A percentile compares a stretch with the other conserved stretches of the same genome.
Conservation (phyloP, 352 stramenopile genomes). For the Phytophthora cactorum region DNA sequence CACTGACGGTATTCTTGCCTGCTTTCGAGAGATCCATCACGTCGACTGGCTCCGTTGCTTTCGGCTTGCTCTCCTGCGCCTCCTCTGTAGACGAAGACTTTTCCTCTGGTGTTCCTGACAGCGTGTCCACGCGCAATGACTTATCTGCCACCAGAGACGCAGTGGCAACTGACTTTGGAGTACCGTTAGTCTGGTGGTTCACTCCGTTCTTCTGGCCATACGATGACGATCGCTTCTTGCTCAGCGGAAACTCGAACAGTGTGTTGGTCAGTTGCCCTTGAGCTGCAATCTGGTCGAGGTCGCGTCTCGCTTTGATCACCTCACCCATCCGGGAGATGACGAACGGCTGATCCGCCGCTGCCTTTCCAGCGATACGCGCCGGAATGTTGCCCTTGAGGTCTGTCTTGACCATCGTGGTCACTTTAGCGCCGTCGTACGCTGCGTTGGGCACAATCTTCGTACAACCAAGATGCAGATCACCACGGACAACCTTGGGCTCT, state of each 20-base stretch:
- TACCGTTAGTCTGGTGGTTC: background rate
- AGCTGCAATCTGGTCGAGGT: conserved; percentile 37
- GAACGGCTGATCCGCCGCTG: conserved; percentile 69
- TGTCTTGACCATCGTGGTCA: conserved; percentile 76
- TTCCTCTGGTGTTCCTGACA: background rate
- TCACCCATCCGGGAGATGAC: conserved; percentile 63
- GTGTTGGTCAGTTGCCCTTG: conserved; percentile 60
- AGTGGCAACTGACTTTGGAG: background rate
- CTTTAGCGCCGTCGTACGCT: conserved; percentile 56
- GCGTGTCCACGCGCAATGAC: background rate
- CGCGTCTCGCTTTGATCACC: conserved; percentile 58
- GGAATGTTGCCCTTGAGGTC: conserved; percentile 79
- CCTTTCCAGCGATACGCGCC: conserved; percentile 64
- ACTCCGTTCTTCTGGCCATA: conserved; percentile 16
- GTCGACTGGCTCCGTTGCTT: conserved; percentile 9
- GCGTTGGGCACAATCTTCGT: conserved; percentile 74
- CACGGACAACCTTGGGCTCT: conserved; percentile 74
- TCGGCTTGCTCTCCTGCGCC: conserved; percentile 6
- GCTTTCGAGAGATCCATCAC: conserved; percentile 36
- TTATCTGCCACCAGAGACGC: conserved; percentile 12
- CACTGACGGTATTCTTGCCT: conserved; percentile 40
- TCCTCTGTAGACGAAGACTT: conserved; percentile 1
- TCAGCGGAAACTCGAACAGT: conserved; percentile 34
- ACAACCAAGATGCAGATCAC: conserved; percentile 65
- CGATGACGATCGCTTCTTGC: conserved; percentile 23